Base-by-base conservation (phyloP, 495 filamentous ascomycete species). In the Trichocladium uniseriatum region DNA sequence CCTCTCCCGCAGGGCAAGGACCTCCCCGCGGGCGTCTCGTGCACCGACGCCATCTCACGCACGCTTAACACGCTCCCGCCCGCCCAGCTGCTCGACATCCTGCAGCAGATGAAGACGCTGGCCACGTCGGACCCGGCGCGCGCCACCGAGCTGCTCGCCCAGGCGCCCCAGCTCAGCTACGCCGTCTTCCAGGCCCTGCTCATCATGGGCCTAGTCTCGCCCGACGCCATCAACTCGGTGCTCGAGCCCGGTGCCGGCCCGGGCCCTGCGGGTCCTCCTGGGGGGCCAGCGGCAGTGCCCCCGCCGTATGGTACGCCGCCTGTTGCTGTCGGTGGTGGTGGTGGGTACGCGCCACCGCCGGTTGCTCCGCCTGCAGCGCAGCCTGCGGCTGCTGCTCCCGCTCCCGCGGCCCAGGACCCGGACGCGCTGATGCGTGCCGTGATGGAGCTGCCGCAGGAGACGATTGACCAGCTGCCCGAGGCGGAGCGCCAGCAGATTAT, bases 171-270 rank as follows among this genome's bases (percentile, higher is more conserved):
- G 69, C 82, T 99, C 19, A 80, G 86, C 36, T 97, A 94, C 57
- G 94, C 92, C 20, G 86, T 97, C 55, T 97, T 99, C 72, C 94
- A 97, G 64, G 85, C 89, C 6, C 74, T 99, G 4, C 79, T 99
- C 0, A 76, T 96, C 14, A 89, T 97, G 82, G 87, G 86, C 37
- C 79, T 99, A 7, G 92, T 99, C 45, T 88, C 92, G 5, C 64
- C 67, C 38, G 65, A 75, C 34, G 70, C 71, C 18, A 74, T 74
- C 44, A 68, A 68, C 54, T 71, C 73, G 6, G 73, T 74, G 14
- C 45, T 74, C 21, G 73, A 74, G n/a, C 56, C 57, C n/a, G 55
- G 56, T 38, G 57, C 61, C 27, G 50, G 53, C 13, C 38, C 35
- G 38, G 50, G 48, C 45, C 62, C 54, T 38, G 56, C 36, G 4